Evolutionary conservation across 352 stramenopile species (phyloP).

Genomic region (Globisporangium alternatum): DNA sequence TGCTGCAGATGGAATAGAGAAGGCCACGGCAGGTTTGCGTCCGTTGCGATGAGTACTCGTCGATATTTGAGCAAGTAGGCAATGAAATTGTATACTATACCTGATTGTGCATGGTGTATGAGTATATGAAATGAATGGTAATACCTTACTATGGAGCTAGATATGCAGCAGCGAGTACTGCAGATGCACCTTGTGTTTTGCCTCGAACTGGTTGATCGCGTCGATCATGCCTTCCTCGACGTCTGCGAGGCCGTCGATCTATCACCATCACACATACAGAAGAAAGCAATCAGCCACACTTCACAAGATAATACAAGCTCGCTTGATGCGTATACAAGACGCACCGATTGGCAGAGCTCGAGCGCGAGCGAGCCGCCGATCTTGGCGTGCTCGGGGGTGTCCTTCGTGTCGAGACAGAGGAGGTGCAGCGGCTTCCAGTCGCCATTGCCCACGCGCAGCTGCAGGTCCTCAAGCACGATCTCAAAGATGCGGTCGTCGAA

Average conservation of each 20-base stretch:
- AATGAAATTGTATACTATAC: too few relatives aligned
- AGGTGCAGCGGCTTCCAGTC: constrained; percentile 72
- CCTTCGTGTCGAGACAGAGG: constrained; percentile 86
- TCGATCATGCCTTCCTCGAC: constrained; percentile 49
- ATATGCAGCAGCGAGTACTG: constrained; percentile 67
- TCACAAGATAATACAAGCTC: neutral
- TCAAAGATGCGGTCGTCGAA: constrained; percentile 91
- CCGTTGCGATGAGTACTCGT: too few relatives aligned
- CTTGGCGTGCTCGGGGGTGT: constrained; percentile 84
- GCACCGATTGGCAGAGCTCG: constrained; percentile 68
- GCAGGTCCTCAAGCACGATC: constrained; percentile 80
- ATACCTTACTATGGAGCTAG: constrained; percentile 17
- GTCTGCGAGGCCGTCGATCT: constrained; percentile 54
- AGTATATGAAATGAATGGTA: neutral
- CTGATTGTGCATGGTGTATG: neutral
- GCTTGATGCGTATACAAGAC: neutral
- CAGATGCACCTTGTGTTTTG: constrained; percentile 53
- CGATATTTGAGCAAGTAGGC: too few relatives aligned
- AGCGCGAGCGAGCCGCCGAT: constrained; percentile 76
- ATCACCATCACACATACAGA: neutral
- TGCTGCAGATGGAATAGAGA: too few relatives aligned
- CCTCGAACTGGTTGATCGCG: constrained; percentile 59
- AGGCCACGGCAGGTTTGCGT: too few relatives aligned
- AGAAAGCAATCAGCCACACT: constrained; percentile 2
- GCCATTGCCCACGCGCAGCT: constrained; percentile 49